A percentile compares a stretch with the other conserved stretches of the same genome.
phyloP scores from a whole-genome alignment of 140 eudicot genomes.

The Senecio squalidus region DNA sequence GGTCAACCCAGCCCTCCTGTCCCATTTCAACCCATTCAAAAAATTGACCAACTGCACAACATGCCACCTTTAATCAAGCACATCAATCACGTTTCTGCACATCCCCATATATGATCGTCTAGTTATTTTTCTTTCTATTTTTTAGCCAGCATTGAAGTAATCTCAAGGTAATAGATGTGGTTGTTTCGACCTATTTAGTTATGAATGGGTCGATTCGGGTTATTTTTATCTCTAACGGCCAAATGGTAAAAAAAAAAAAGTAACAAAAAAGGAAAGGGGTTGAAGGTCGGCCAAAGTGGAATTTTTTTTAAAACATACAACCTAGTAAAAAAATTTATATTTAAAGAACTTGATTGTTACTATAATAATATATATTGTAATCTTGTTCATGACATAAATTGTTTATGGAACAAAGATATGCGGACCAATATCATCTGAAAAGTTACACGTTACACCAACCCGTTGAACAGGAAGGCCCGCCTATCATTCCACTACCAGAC shows the following conservation, averaged over 20 bases:
- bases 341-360: no score
- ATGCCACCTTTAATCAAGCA: not conserved
- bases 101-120: not conserved
- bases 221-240: not conserved
- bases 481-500: no score
- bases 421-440: no score
- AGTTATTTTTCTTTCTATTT: not conserved
- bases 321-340: no score
- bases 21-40: not conserved
- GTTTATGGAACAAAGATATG: no score
- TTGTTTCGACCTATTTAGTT: no score
- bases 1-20: not conserved
- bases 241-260: not conserved
- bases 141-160: not conserved
- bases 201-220: not conserved
- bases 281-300: not conserved
- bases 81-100: not conserved
- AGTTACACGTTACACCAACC: no score
- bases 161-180: not conserved
- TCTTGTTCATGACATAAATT: no score
- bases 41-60: not conserved
- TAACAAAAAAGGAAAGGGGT: not conserved
- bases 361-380: no score
- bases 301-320: not conserved
- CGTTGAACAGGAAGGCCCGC: no score